Percentiles rank a stretch among this genome's conserved stretches.
Conservation (phyloP, 306 rosid species). For the Cercis canadensis region DNA sequence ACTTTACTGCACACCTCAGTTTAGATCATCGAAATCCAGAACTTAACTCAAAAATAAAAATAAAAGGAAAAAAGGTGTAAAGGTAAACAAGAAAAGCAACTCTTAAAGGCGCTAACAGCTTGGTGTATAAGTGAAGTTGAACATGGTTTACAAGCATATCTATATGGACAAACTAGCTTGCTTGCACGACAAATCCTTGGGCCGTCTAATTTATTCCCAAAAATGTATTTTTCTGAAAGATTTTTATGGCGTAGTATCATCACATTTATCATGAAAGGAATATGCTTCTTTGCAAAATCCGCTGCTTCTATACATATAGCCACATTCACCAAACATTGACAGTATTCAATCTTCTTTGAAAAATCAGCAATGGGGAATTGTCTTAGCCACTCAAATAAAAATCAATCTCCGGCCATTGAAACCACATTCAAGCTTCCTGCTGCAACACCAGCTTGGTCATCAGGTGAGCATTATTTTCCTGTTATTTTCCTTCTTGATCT, state of each 20-base stretch:
- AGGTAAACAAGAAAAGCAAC: no score
- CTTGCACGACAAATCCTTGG: no score
- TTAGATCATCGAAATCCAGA: no score
- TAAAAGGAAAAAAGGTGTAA: no score
- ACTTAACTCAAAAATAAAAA: no score
- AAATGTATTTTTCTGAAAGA: no score
- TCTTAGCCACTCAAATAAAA: conserved; percentile 35
- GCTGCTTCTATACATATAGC: neutral
- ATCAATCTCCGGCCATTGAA: conserved; percentile 48
- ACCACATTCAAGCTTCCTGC: conserved; percentile 67
- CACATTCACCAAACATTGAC: neutral
- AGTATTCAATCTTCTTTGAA: neutral
- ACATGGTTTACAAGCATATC: no score
- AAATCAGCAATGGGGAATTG: conserved; percentile 51
- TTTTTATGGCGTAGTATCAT: neutral
- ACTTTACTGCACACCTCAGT: no score
- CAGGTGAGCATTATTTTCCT: conserved; percentile 37
- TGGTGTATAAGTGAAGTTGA: no score
- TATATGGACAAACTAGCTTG: no score
- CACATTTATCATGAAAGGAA: neutral
- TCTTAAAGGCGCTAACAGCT: no score
- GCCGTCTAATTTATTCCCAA: no score
- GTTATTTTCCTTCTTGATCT: neutral
- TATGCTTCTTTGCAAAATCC: conserved; percentile 40
- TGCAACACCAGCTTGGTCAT: conserved; percentile 47